phyloP scores from a whole-genome alignment of 495 filamentous ascomycete species.

The Trichoderma asperelloides region DNA sequence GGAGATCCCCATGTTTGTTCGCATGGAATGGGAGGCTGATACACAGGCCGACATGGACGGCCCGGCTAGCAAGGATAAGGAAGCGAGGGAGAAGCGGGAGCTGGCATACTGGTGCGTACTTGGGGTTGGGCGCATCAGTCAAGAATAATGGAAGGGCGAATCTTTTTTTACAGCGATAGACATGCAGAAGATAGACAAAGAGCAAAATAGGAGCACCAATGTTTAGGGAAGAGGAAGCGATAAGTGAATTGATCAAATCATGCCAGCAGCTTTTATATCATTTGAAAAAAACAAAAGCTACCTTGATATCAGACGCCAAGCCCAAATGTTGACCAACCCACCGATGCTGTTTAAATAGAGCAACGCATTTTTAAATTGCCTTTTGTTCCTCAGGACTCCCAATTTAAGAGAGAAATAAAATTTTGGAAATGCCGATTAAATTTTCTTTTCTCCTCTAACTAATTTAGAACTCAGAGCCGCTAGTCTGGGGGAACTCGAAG shows the following conservation, averaged over 20 bases:
- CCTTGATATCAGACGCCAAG: constrained; percentile 7
- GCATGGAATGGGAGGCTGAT: constrained; percentile 86
- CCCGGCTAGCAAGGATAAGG: constrained; percentile 27
- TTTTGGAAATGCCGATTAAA: not conserved
- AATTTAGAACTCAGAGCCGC: constrained; percentile 66
- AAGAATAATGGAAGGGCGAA: constrained; percentile 16
- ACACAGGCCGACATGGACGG: constrained; percentile 45
- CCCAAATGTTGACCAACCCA: constrained; percentile 8
- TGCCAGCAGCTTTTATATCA: constrained; percentile 8
- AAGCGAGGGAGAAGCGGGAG: constrained; percentile 52
- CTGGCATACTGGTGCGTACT: constrained; percentile 93
- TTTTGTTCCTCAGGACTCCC: not conserved
- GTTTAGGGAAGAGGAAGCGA: not conserved
- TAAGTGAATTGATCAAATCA: constrained; percentile 8
- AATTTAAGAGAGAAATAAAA: not conserved
- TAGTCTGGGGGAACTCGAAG: constrained; percentile 94
- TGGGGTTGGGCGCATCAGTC: constrained; percentile 68
- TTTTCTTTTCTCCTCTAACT: not conserved
- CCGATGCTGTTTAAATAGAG: not conserved
- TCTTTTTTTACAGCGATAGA: not conserved
- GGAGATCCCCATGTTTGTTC: constrained; percentile 89
- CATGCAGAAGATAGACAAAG: constrained; percentile 5
- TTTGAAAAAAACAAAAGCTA: not conserved
- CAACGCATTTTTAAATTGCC: constrained; percentile 1
- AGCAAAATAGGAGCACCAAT: not conserved